Evolutionary conservation across 2,329 filamentous ascomycete species (phyloP), one percentile per base, ranked within the genome.

Genomic region (Ascomycota sp.): DNA sequence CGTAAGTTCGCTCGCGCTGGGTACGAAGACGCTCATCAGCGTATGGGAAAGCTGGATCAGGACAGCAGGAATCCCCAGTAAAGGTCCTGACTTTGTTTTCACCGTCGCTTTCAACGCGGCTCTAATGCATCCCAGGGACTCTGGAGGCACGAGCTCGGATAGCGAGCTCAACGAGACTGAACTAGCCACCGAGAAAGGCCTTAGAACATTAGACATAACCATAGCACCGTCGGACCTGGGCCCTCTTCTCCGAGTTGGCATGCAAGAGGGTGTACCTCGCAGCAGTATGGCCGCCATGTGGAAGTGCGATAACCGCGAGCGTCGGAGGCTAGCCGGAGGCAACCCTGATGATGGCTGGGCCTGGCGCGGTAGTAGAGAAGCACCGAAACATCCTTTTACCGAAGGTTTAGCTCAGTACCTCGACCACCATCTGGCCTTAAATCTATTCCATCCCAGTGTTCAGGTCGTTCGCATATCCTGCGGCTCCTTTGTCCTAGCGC

Each of bases 391-490:
- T 12, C 45, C 65, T 0, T 70, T 72, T 39, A 61, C 56, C 0
- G 53, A 62, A 30, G 64, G 65, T 0, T 42, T 72, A 12, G 58
- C 55, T 0, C 44, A 44, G 6, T 71, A 72, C 36, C 38, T 70
- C 6, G 48, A 59, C 35, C 51, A 58, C n/a, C 65, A 71, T 38
- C 51, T 70, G 6, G 64, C 61, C 0, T 47, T 72, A 10, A 56
- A 71, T 41, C 41, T 72, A 40, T 64, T 66, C 36, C 65, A 71
- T 40, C 62, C 66, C 0, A 54, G 58, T n/a, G 65, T 70, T 3
- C 51, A 57, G 2, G 48, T 72, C 21, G 52, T 52, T 9, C 65
- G 66, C 39, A 55, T 72, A 25, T 64, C 64, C 0, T 71, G 66
- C 38, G 61, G 59, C 1, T 66, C 64, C 0, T 72, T 72, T 36